Conservation (phyloP, 2,329 filamentous ascomycete genomes). For the Ophiostoma pallidulum region DNA sequence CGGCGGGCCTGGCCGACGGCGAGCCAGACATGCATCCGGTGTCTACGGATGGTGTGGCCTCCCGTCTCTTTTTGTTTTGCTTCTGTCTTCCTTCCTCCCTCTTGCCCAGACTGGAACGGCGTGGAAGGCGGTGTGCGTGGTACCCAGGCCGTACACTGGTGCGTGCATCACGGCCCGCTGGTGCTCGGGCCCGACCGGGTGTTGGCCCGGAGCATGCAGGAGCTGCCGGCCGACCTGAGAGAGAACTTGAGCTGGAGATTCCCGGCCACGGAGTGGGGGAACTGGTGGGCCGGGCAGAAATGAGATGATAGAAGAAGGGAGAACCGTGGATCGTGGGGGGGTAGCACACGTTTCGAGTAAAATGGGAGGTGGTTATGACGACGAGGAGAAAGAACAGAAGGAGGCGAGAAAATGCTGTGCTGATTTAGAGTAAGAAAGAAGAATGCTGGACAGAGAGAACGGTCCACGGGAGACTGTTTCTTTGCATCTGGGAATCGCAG, state of each 20-base stretch:
- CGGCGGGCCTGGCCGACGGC: constrained; percentile 18
- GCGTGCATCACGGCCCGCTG: constrained; percentile 17
- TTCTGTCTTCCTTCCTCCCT: too few relatives aligned
- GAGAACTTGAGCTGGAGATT: constrained; percentile 21
- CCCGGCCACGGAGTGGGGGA: too few relatives aligned
- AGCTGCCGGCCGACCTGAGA: constrained; percentile 13
- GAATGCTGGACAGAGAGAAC: too few relatives aligned
- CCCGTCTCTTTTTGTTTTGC: background rate
- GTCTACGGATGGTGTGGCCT: constrained; percentile 23
- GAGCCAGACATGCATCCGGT: constrained; percentile 22
- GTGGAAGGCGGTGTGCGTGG: constrained; percentile 25
- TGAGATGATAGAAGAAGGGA: background rate
- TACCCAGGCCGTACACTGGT: constrained; percentile 23
- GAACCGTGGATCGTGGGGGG: too few relatives aligned
- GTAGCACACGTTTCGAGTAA: too few relatives aligned
- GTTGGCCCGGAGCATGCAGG: constrained; percentile 17
- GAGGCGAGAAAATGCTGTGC: background rate
- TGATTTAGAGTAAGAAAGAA: too few relatives aligned
- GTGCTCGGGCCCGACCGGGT: constrained; percentile 16
- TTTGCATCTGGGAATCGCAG: too few relatives aligned
- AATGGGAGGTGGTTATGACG: too few relatives aligned
- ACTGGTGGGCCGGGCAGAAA: constrained; percentile 3
- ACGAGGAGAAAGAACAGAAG: background rate
- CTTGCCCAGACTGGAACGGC: constrained; percentile 31
- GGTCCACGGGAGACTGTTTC: too few relatives aligned